Base-by-base conservation (phyloP, 2,329 filamentous ascomycete species). In the Colletotrichum sp. region DNA sequence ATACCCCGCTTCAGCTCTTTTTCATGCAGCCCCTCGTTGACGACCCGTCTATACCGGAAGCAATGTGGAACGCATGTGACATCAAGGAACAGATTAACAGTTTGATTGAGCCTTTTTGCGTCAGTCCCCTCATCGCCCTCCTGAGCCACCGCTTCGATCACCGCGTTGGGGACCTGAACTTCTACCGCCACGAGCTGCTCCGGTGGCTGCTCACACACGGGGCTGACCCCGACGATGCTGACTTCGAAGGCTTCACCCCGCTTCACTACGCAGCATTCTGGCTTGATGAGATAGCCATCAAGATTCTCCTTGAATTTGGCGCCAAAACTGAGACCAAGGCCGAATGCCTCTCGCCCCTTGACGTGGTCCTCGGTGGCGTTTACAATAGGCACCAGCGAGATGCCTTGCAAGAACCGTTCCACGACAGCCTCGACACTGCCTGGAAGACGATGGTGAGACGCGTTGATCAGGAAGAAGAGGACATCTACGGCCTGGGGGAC, bases 191-290 rank as follows among this genome's bases (percentile, higher is more conserved):
- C 25, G 16, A 22, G 32, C 39, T 75, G n/a, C 25, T 75, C 25
- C 13, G 66, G 30, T 75, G 72, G 72, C 69, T 72, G 6, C 30
- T 75, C 16, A 8, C 44, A 8, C 39, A 75, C 36, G 69, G 72
- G 3, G 69, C 72, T 7, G 55, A 75, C n/a, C 72, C 72, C n/a
- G 44, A 75, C 39, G 52, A 8, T 12, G 13, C 52, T 25, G 72
- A 72, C 68, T 29, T 8, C 11, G 61, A 75, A 65, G 72, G 72
- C 19, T 72, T 75, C 44, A 49, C 34, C 6, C 62, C 72, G 19
- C 72, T 75, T 12, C 72, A 75, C 36, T 67, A 71, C 52, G 68
- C 68, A 15, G 68, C 57, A 16, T 75, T 75, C 29, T 75, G 72
- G 72, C 68, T 75, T 59, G 72, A 75, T n/a, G 8, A n/a, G 4